Evolutionary conservation across 2,329 filamentous ascomycete species (phyloP).

Genomic region (Diaporthe destruens): DNA sequence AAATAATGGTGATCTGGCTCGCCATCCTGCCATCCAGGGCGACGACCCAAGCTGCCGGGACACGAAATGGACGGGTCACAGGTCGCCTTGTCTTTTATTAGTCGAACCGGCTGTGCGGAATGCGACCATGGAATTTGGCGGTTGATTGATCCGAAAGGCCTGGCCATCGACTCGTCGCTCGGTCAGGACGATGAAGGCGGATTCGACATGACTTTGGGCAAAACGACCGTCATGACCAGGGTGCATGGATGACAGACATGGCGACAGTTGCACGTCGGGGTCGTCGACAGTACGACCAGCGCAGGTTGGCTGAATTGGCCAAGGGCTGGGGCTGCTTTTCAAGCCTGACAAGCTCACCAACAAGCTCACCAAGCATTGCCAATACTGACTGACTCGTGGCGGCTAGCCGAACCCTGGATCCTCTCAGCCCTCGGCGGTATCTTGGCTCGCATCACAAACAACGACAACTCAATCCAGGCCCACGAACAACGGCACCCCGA

Average conservation of each 20-base stretch:
- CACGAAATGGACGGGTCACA: slow-evolving; percentile 6
- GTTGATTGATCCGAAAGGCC: neutral
- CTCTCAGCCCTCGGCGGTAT: slow-evolving; percentile 8
- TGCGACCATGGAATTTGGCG: neutral
- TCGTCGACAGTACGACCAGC: neutral
- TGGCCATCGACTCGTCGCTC: neutral
- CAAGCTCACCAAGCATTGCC: slow-evolving; percentile 33
- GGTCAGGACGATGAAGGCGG: neutral
- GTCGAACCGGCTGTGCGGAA: slow-evolving; percentile 11
- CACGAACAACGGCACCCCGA: neutral
- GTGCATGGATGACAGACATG: neutral
- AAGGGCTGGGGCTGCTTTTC: neutral
- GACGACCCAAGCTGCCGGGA: slow-evolving; percentile 28
- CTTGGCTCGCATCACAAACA: neutral
- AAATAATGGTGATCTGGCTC: slow-evolving; percentile 5
- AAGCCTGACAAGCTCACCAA: slow-evolving; percentile 1
- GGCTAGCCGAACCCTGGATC: slow-evolving; percentile 2
- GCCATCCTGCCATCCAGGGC: neutral
- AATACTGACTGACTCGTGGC: slow-evolving; percentile 24
- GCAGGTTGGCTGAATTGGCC: neutral
- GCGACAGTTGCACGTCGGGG: neutral
- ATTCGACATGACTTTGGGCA: neutral
- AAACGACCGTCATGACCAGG: neutral
- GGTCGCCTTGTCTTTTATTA: neutral
- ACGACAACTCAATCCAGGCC: neutral